Percentiles rank a stretch among this genome's conserved stretches.
These are phyloP conservation scores for Yamadazyma phyllophila DNA, from an alignment of 805 yeast genomes.

Conservation along the genomic window DNA sequence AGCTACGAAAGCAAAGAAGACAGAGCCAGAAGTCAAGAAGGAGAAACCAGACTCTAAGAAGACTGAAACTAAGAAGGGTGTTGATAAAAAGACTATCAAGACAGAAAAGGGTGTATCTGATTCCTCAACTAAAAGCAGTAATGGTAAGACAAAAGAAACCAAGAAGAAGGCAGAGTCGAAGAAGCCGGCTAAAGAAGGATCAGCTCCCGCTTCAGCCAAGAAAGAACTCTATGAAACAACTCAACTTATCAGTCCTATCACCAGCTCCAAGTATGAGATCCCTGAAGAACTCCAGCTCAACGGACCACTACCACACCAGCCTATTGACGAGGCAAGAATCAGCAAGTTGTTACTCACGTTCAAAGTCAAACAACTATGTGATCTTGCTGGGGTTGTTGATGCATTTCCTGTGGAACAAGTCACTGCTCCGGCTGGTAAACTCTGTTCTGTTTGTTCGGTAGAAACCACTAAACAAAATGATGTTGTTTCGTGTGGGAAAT, in stretches of 20 bases:
- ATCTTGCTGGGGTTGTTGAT: conserved; percentile 3
- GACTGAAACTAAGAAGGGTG: background rate
- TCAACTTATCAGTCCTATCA: conserved; percentile 18
- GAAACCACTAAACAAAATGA: conserved; percentile 22
- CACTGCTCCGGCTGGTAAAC: background rate
- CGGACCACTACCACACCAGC: conserved; percentile 6
- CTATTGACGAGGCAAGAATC: background rate
- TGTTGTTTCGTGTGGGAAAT: conserved; percentile 55
- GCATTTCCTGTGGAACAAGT: background rate
- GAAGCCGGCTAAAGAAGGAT: conserved; percentile 4
- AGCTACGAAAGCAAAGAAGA: conserved; percentile 12
- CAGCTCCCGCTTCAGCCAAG: background rate
- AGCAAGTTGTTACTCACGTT: background rate
- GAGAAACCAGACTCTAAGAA: conserved; percentile 8
- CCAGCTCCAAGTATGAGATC: background rate
- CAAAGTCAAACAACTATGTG: conserved; percentile 7
- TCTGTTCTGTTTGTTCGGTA: conserved; percentile 1
- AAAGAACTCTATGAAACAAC: background rate
- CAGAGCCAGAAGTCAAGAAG: conserved; percentile 4
- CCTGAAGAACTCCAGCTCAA: conserved; percentile 15
- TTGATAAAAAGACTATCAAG: background rate
- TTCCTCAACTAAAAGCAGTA: too few relatives aligned
- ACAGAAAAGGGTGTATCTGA: background rate
- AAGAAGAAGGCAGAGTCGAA: background rate
- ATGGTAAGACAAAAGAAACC: too few relatives aligned